Base-by-base conservation (phyloP, 495 filamentous ascomycete species). In the Eremomyces bilateralis region DNA sequence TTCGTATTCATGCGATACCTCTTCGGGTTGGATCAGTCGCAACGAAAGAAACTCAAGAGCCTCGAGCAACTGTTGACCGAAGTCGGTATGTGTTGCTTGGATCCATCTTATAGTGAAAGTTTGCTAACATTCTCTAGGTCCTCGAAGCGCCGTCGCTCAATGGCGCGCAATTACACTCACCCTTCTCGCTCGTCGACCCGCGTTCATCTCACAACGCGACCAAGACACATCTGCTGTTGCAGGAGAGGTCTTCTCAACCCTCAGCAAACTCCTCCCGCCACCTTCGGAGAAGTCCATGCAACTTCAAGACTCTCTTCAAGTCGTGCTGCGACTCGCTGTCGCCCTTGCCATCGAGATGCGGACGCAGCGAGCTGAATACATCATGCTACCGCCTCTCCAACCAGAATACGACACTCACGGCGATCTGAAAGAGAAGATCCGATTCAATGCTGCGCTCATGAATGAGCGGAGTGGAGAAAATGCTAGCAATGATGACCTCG, bases 1-100 rank as follows among this genome's bases (percentile, higher is more conserved):
- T 92, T 79, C 47, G 73, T 97, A 49, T 97, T 97, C 53, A 91
- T 83, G 8, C 74, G 90, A 37, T 97, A 95, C 49, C 70, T 97
- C 22, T 95, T 97, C 48, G 88, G 90, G 41, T 88, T 95, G 80
- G 85, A 94, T 55, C 68, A 82, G 34, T 88, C 93, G 49, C 84
- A 97, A 49, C 76, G 90, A 18, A 84, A 95, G 54, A 93, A 91
- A 49, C 76, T 97, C 49, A 91, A 95, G 57, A 68, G 69, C 4
- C 69, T 95, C 12, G 88, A 97, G 58, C 91, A 88, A 57, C 70
- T 73, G 34, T 63, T 97, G n/a, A 56, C 60, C 18, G 88, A 94
- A 53, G 78, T 91, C 44, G 85, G 81, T 48, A 33, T 36, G 50
- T 53, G 27, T 35, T 4, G 29, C 4, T 24, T 29, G 20, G 2